phyloP scores from a whole-genome alignment of 208 protist species.

The Acanthamoeba sp. region DNA sequence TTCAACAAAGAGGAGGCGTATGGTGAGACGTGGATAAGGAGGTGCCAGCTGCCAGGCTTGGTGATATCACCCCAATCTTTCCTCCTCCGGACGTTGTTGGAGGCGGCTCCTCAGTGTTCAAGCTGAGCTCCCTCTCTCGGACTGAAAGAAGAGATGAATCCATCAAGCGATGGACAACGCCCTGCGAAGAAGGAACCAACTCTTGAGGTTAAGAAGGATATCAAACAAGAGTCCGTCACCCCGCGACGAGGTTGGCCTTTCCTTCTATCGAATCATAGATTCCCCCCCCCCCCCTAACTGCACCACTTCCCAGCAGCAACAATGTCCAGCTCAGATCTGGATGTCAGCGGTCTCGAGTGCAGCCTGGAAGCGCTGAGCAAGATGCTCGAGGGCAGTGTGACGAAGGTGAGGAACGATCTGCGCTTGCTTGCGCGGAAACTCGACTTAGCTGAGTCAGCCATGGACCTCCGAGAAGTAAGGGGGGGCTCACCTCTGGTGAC shows the following conservation, averaged over 20 bases:
- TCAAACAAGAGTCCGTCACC: background rate
- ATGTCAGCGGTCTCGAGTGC: background rate
- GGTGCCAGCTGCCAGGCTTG: no score
- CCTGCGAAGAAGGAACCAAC: background rate
- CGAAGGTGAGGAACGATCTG: background rate
- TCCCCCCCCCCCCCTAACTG: no score
- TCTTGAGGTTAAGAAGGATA: background rate
- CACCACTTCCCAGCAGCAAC: background rate
- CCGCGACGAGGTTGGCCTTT: background rate
- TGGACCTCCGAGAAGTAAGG: background rate
- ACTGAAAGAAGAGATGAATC: background rate
- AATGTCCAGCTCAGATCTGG: background rate
- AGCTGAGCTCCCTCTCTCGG: no score
- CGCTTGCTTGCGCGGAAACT: background rate
- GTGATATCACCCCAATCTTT: no score
- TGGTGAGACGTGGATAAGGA: no score
- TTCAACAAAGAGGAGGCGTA: no score
- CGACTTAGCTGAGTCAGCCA: background rate
- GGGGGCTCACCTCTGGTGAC: background rate
- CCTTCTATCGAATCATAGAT: background rate
- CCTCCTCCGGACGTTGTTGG: no score
- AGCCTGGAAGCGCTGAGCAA: background rate
- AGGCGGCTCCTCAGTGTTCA: no score
- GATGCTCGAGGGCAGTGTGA: background rate
- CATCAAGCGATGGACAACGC: background rate